Evolutionary conservation across 2,329 filamentous ascomycete genomes (phyloP).

Genomic region (Aspergillus tubingensis): DNA sequence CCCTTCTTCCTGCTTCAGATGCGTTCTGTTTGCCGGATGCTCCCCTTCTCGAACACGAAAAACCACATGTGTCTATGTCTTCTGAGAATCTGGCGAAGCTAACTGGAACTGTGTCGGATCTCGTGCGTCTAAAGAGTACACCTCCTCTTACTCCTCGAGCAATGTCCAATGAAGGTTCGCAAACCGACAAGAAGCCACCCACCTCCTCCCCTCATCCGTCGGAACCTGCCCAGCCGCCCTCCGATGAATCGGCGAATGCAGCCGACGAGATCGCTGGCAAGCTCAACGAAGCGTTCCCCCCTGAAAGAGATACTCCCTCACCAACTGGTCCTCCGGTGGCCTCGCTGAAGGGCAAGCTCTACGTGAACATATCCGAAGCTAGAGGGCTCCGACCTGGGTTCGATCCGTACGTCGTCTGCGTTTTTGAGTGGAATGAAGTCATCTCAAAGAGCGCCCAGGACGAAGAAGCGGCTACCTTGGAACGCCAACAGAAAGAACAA

Average conservation of each 20-base stretch:
- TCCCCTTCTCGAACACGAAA: constrained; percentile 54
- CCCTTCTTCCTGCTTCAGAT: constrained; percentile 56
- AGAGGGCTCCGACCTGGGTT: constrained; percentile 77
- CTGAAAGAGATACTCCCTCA: constrained; percentile 26
- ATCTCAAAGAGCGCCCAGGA: constrained; percentile 82
- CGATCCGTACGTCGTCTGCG: constrained; percentile 93
- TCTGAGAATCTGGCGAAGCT: constrained; percentile 62
- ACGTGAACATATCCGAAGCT: constrained; percentile 84
- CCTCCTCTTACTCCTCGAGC: constrained; percentile 87
- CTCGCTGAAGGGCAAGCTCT: constrained; percentile 80
- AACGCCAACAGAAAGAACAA: constrained; percentile 59
- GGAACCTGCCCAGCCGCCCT: constrained; percentile 17
- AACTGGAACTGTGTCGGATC: constrained; percentile 72
- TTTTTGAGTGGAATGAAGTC: constrained; percentile 95
- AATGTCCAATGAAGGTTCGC: constrained; percentile 65
- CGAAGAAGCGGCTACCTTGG: constrained; percentile 62
- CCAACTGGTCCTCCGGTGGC: constrained; percentile 63
- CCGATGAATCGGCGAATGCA: constrained; percentile 30
- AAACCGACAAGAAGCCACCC: constrained; percentile 35
- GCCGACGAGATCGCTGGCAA: constrained; percentile 41
- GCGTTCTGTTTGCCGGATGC: constrained; percentile 45
- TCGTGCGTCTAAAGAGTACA: constrained; percentile 76
- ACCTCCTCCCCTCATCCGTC: constrained; percentile 27
- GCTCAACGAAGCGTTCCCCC: constrained; percentile 39
- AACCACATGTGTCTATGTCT: constrained; percentile 43